Base-by-base conservation (phyloP, 768 basidiomycete genomes). In the Amanita molliuscula region DNA sequence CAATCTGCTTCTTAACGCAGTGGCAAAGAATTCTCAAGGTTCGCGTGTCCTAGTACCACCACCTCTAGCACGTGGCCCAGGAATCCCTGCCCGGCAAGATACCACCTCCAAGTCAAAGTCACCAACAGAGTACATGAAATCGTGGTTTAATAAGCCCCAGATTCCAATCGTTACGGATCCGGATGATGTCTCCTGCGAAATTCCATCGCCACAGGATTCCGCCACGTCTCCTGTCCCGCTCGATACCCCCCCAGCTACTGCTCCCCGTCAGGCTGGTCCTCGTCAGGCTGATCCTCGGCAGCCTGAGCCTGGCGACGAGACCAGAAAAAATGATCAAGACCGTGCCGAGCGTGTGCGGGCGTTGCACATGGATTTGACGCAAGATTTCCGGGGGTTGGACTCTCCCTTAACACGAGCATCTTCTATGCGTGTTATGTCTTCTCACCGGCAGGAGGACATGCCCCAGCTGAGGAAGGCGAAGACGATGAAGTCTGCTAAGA, bases 1-100 rank as follows among this genome's bases (percentile, higher is more conserved):
- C 61, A 55, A 46, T 55, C 13, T 23, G 54, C 49, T 64, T 58
- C 56, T 61, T 47, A 35, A 55, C 55, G 5, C 53, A 33, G 29
- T 31, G 18, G 3, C 47, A 26, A 26, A 38, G 25, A 37, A 28
- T 25, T 18, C 47, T 7, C 47, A 48, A 37, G 25, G 16, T 28
- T 42, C 48, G 25, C 48, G 48, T n/a, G 48, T 41, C 34, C 15
- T 49, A 18, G 38, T 41, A 3, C 38, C 38, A 0, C 25, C 38
- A 5, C 38, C 38, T 11, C 25, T 40, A 29, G 15, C 38, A 11
- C 21, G 29, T 9, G 16, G 28, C 25, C 33, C n/a, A 20, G 38
- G 26, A 16, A 33, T 23, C 13, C n/a, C 23, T 29, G 20, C n/a
- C 7, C 47, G 29, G 11, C 36, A 28, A 48, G 25, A 26, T 26